Evolutionary conservation across 306 rosid species (phyloP), one percentile per base, ranked within the genome.

Genomic region (Dalbergia cultrata): DNA sequence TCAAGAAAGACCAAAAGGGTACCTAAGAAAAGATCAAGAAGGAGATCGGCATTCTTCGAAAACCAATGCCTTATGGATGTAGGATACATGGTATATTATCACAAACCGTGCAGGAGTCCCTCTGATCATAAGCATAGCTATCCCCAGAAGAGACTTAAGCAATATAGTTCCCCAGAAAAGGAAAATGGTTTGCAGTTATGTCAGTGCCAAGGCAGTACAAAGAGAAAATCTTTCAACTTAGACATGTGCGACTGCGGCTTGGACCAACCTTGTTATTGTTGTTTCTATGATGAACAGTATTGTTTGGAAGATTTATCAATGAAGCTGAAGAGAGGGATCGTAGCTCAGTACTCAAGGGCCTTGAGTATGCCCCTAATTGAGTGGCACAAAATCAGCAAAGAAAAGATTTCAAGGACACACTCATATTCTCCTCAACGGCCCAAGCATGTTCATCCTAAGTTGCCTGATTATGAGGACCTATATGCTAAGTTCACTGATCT

Each of bases 361-460:
- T 81, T 43, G 84, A 90, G 90, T 35, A 65, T 90, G 87, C 89
- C 90, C 13, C 70, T 65, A 4, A 26, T 26, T 26, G 16, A 47
- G 13, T 2, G 53, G 53, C 53, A 9, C 53, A 47, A 47, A n/a
- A 80, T 74, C 37, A n/a, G 47, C 26, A 81, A 74, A 33, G 89
- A 80, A 3, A 37, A 67, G 44, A 72, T 85, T 45, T 63, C 47
- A 72, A 78, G 87, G 52, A 87, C 88, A 9, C 79, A 75, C 49
- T 90, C 93, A 3, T 88, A 71, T 80, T 82, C 87, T 14, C 58
- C 84, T 50, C 81, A 41, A 49, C 45, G 81, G 69, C 94, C 93
- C 3, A 87, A 81, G 4, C 98, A 94, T 83, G 97, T 94, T 69
- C 98, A 94, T 86, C 98, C 97, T 0, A 92, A 92, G 83, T 78